Evolutionary conservation across 1,284 basidiomycete species (phyloP).

Genomic region (Pseudomicrostroma phylloplanum): DNA sequence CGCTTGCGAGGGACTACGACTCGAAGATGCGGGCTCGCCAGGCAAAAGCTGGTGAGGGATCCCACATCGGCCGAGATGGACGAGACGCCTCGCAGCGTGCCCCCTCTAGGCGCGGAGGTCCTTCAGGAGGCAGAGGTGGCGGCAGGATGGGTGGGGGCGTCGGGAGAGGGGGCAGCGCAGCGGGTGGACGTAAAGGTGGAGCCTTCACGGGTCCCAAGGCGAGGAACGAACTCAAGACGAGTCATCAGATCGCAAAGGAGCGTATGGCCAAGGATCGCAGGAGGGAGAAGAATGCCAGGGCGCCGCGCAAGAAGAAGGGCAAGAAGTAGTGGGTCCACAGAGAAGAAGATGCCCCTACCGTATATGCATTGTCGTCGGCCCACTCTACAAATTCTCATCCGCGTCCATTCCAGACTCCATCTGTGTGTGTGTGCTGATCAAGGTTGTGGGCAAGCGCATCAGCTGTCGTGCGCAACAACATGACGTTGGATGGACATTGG

Average conservation of each 20-base stretch:
- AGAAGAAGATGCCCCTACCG: too few species aligned
- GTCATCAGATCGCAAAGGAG: slow-evolving; percentile 73
- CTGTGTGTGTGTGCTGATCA: too few species aligned
- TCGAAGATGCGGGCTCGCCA: slow-evolving; percentile 30
- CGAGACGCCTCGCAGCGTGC: background rate
- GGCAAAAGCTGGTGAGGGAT: slow-evolving; percentile 15
- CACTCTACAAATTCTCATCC: too few species aligned
- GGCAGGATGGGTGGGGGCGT: slow-evolving; percentile 10
- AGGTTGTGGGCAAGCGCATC: too few species aligned
- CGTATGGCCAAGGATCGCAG: slow-evolving; percentile 61
- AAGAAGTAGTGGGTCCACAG: too few species aligned
- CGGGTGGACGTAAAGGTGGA: background rate
- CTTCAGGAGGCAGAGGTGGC: slow-evolving; percentile 11
- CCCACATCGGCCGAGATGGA: background rate
- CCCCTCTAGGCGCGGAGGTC: slow-evolving; percentile 3
- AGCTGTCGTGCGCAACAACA: too few species aligned
- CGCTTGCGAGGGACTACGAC: slow-evolving; percentile 18
- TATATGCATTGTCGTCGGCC: too few species aligned
- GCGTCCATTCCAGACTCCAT: too few species aligned
- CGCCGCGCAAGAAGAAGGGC: slow-evolving; percentile 32
- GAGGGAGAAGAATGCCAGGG: slow-evolving; percentile 69
- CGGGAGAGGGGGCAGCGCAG: background rate
- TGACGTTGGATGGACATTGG: too few species aligned
- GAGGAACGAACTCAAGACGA: slow-evolving; percentile 72
- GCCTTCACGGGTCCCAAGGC: slow-evolving; percentile 55